Percentiles rank a stretch among this genome's conserved stretches.
phyloP scores from a whole-genome alignment of 352 stramenopile genomes.

The Pythium guiyangense region DNA sequence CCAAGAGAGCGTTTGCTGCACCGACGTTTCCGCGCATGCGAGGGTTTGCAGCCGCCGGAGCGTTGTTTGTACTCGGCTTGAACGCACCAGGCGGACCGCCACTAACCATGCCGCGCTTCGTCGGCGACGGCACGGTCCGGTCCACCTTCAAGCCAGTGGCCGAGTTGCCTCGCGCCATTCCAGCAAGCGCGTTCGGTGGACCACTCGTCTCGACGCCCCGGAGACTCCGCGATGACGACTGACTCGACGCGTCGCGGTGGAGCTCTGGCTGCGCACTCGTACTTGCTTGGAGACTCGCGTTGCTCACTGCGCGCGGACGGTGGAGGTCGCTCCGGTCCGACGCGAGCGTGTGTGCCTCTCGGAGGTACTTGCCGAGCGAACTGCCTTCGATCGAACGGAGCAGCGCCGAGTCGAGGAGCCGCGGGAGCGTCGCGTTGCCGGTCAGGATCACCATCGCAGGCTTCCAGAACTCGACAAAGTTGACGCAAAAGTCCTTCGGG shows the following conservation, averaged over 20 bases:
- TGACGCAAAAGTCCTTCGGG: conserved; percentile 49
- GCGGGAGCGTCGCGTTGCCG: conserved; percentile 35
- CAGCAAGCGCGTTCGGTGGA: conserved; percentile 3
- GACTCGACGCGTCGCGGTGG: conserved; percentile 37
- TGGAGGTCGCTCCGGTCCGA: conserved; percentile 13
- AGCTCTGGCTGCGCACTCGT: conserved; percentile 33
- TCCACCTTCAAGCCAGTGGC: conserved; percentile 21
- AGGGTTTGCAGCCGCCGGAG: conserved; percentile 8
- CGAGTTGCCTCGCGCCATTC: conserved; percentile 8
- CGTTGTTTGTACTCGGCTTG: conserved; percentile 16
- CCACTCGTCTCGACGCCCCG: conserved; percentile 8
- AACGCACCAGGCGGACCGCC: conserved; percentile 18
- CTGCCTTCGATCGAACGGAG: conserved; percentile 44
- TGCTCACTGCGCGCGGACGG: conserved; percentile 22
- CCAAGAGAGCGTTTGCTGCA: conserved; percentile 67
- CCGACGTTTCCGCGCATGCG: conserved; percentile 44
- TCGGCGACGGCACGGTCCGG: conserved; percentile 42
- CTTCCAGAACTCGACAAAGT: conserved; percentile 56
- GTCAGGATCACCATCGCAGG: conserved; percentile 40
- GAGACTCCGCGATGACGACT: conserved; percentile 40
- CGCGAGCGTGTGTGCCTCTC: conserved; percentile 40
- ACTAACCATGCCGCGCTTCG: conserved; percentile 28
- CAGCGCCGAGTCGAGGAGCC: conserved; percentile 33
- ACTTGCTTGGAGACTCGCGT: conserved; percentile 22
- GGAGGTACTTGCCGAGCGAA: conserved; percentile 49